Percentiles rank a stretch among this genome's conserved stretches.
Evolutionary conservation across 2,329 filamentous ascomycete genomes (phyloP).

Genomic region (Juglanconis sp.): DNA sequence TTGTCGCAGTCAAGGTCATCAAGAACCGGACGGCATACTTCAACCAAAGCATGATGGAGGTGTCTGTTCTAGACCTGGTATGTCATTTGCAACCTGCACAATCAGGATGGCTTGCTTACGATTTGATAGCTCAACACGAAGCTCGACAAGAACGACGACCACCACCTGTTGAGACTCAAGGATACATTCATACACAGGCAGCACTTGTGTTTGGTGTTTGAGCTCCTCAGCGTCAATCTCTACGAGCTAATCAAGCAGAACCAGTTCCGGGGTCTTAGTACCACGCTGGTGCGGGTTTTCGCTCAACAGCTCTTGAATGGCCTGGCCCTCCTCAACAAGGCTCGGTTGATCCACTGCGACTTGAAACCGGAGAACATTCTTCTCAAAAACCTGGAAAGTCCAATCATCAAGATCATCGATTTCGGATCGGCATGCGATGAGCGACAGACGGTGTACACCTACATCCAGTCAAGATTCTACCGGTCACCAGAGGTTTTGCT

Average conservation of each 20-base stretch:
- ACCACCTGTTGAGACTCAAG: slow-evolving; percentile 89
- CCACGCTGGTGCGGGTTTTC: slow-evolving; percentile 93
- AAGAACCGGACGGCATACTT: slow-evolving; percentile 99
- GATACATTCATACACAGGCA: slow-evolving; percentile 98
- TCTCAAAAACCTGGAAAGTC: slow-evolving; percentile 95
- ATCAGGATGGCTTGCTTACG: slow-evolving; percentile 3
- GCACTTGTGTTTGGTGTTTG: slow-evolving; percentile 94
- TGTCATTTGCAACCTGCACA: slow-evolving; percentile 24
- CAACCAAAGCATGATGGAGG: slow-evolving; percentile 99
- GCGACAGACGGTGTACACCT: slow-evolving; percentile 97
- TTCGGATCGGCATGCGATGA: slow-evolving; percentile 98
- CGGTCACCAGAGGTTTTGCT: slow-evolving; percentile 92
- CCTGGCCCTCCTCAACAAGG: slow-evolving; percentile 88
- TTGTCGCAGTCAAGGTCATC: slow-evolving; percentile 97
- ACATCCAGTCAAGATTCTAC: slow-evolving; percentile 98
- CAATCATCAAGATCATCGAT: slow-evolving; percentile 99
- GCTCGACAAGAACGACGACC: slow-evolving; percentile 98
- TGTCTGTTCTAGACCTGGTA: slow-evolving; percentile 93
- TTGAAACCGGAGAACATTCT: slow-evolving; percentile 97
- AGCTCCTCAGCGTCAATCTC: slow-evolving; percentile 92
- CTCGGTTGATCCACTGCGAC: slow-evolving; percentile 95
- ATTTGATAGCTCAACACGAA: slow-evolving; percentile 82
- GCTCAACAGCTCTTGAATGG: slow-evolving; percentile 95
- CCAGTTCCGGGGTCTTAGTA: slow-evolving; percentile 95
- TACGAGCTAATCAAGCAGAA: slow-evolving; percentile 99